A percentile compares a stretch with the other conserved stretches of the same genome.
Conservation (phyloP, 768 basidiomycete species). For the Pisolithus sp. region DNA sequence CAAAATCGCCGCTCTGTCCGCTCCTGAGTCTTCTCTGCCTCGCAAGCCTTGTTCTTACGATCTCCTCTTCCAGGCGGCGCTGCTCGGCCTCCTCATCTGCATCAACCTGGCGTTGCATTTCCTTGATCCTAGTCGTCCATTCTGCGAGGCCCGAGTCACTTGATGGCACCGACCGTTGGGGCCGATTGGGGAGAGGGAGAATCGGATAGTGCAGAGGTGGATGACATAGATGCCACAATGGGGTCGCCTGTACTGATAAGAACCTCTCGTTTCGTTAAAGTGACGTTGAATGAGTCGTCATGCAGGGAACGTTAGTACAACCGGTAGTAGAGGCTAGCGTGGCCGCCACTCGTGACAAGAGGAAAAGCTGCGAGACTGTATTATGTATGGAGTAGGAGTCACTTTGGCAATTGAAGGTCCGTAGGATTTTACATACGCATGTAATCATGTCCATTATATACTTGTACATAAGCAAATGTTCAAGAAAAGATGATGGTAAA, state of each 20-base stretch:
- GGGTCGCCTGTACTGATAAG: neutral
- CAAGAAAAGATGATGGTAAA: no score
- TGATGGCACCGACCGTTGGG: slow-evolving; percentile 11
- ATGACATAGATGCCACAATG: slow-evolving; percentile 19
- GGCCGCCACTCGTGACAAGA: no score
- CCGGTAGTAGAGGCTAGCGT: no score
- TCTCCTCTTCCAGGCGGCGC: slow-evolving; percentile 53
- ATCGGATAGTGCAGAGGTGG: slow-evolving; percentile 29
- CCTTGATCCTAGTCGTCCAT: slow-evolving; percentile 78
- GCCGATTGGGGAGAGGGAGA: no score
- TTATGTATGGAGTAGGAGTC: no score
- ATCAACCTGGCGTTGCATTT: slow-evolving; percentile 74
- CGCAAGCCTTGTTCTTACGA: slow-evolving; percentile 44
- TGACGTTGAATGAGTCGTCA: no score
- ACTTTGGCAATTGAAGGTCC: no score
- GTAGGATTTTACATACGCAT: no score
- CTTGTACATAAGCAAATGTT: neutral
- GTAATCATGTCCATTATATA: neutral
- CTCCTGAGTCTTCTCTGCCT: slow-evolving; percentile 33
- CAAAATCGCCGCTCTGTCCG: slow-evolving; percentile 30
- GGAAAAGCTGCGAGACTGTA: no score
- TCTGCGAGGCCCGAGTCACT: slow-evolving; percentile 69
- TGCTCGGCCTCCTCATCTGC: slow-evolving; percentile 76
- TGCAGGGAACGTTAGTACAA: no score
- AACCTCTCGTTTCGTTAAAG: no score